Evolutionary conservation across 129 eudicot species (phyloP).

Genomic region (Silybum marianum): DNA sequence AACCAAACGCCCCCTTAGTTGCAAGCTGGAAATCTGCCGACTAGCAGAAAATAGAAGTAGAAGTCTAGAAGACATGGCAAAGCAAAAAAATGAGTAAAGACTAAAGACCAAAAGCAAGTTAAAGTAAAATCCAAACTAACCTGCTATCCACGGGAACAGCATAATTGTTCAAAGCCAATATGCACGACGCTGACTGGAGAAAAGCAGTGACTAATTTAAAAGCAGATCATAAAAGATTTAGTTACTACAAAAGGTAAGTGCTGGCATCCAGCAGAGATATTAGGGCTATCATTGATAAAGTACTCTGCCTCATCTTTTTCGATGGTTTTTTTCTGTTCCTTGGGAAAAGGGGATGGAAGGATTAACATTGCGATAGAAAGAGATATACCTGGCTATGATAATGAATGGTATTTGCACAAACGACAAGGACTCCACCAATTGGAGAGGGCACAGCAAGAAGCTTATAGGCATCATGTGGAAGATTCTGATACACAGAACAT

Average conservation of each 20-base stretch:
- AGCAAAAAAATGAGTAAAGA: neutral
- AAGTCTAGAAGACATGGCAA: slow-evolving; percentile 4
- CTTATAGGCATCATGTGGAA: slow-evolving; percentile 97
- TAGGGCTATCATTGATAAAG: neutral
- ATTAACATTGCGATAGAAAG: neutral
- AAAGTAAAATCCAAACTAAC: slow-evolving; percentile 36
- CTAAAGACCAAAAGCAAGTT: neutral
- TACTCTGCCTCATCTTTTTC: neutral
- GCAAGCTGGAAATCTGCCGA: neutral
- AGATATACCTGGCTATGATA: slow-evolving; percentile 92
- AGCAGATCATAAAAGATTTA: slow-evolving; percentile 20
- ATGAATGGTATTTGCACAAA: slow-evolving; percentile 85
- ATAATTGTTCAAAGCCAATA: slow-evolving; percentile 83
- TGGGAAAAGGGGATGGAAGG: neutral
- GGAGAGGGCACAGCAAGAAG: slow-evolving; percentile 99
- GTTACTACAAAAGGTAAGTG: slow-evolving; percentile 5
- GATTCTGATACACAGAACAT: slow-evolving; percentile 56
- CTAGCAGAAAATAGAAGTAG: neutral
- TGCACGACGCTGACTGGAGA: slow-evolving; percentile 83
- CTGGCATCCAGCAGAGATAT: neutral
- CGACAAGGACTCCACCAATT: slow-evolving; percentile 90
- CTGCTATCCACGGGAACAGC: slow-evolving; percentile 77
- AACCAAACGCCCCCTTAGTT: too few species aligned
- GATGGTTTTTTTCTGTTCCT: neutral
- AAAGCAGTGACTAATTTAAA: slow-evolving; percentile 20